Evolutionary conservation across 352 stramenopile species (phyloP).

Genomic region (Salisapilia sapeloensis): DNA sequence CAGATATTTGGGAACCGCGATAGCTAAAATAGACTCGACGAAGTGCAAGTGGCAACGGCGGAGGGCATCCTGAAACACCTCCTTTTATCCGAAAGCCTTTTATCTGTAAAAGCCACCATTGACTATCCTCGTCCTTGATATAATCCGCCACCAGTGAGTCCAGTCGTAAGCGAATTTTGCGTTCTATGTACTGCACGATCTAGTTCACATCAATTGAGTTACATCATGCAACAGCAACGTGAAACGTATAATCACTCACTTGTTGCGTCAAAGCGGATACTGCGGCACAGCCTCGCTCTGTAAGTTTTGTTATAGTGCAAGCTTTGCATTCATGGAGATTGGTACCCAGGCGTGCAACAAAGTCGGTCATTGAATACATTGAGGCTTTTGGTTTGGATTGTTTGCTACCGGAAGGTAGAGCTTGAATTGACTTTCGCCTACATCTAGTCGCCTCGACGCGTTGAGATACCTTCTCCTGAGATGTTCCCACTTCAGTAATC

Average conservation of each 20-base stretch:
- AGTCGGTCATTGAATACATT: too few relatives aligned
- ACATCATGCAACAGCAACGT: too few relatives aligned
- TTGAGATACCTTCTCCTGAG: too few relatives aligned
- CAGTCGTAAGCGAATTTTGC: slow-evolving; percentile 30
- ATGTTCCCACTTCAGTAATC: too few relatives aligned
- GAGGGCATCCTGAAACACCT: slow-evolving; percentile 11
- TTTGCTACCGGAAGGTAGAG: too few relatives aligned
- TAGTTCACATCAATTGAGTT: slow-evolving; percentile 2
- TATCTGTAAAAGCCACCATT: slow-evolving; percentile 69
- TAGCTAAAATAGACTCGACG: slow-evolving; percentile 37
- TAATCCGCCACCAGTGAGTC: slow-evolving; percentile 56
- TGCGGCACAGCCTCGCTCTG: slow-evolving; percentile 37
- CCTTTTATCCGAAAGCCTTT: slow-evolving; percentile 52
- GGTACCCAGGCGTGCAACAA: slow-evolving; percentile 29
- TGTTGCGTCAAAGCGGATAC: slow-evolving; percentile 54
- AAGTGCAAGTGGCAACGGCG: slow-evolving; percentile 21
- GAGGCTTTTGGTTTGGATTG: too few relatives aligned
- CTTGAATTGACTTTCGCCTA: too few relatives aligned
- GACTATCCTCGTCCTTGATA: slow-evolving; percentile 37
- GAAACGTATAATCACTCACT: too few relatives aligned
- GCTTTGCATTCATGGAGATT: slow-evolving; percentile 39
- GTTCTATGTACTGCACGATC: slow-evolving; percentile 63
- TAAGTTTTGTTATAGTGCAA: slow-evolving; percentile 71
- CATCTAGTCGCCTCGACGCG: too few relatives aligned
- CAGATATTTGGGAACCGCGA: slow-evolving; percentile 38